Percentiles rank a stretch among this genome's conserved stretches.
These are phyloP conservation scores for Drechmeria coniospora DNA, from an alignment of 2,329 filamentous ascomycete genomes.

Conservation along the genomic window DNA sequence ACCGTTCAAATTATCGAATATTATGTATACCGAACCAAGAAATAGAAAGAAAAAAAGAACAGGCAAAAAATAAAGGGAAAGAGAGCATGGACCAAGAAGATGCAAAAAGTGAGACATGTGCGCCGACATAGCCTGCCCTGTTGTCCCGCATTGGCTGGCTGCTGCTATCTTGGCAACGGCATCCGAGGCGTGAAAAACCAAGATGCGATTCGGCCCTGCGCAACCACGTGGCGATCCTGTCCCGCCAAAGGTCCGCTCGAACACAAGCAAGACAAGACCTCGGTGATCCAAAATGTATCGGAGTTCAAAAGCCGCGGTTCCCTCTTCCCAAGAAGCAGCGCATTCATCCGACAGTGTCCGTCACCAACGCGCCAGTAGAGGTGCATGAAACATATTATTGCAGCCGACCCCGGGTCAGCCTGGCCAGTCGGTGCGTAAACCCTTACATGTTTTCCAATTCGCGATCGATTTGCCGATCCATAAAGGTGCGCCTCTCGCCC, in stretches of 20 bases:
- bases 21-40: background rate
- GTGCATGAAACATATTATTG: too few relatives aligned
- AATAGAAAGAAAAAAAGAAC: conserved; percentile 2
- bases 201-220: too few relatives aligned
- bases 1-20: background rate
- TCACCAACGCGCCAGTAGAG: background rate
- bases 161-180: too few relatives aligned
- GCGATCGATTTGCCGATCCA: conserved; percentile 84
- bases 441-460: conserved; percentile 84
- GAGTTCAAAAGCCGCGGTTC: too few relatives aligned
- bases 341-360: too few relatives aligned
- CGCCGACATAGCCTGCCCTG: too few relatives aligned
- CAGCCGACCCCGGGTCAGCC: background rate
- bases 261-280: too few relatives aligned
- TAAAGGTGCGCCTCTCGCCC: conserved; percentile 74
- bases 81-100: background rate
- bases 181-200: too few relatives aligned
- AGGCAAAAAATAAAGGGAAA: conserved; percentile 1
- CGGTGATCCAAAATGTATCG: too few relatives aligned
- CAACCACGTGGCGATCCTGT: too few relatives aligned
- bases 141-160: too few relatives aligned
- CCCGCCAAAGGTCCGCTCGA: too few relatives aligned
- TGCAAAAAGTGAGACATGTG: background rate
- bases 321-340: background rate
- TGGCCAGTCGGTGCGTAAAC: background rate